phyloP scores from a whole-genome alignment of 2,329 filamentous ascomycete species.

The Chaetomiaceae sp. region DNA sequence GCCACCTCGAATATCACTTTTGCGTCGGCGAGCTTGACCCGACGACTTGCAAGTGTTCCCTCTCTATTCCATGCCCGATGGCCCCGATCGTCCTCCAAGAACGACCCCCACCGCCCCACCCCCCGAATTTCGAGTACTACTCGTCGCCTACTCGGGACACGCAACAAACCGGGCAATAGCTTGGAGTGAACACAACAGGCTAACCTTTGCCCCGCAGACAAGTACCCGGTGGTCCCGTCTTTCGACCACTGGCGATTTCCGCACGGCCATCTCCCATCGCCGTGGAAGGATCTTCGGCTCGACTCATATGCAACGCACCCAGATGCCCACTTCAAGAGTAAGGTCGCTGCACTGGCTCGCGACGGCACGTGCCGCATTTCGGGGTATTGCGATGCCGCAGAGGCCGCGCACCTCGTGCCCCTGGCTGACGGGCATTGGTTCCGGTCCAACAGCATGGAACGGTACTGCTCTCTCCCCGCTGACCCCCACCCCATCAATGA shows the following conservation, averaged over 20 bases:
- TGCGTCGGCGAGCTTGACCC: constrained; percentile 10
- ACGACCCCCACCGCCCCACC: too few species aligned
- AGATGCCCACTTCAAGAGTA: not conserved
- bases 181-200: not conserved
- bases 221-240: constrained; percentile 16
- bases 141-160: too few species aligned
- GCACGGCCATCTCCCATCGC: constrained; percentile 8
- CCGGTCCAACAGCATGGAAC: constrained; percentile 20
- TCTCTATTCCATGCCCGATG: too few species aligned
- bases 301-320: not conserved
- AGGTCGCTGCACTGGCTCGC: constrained; percentile 3
- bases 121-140: too few species aligned
- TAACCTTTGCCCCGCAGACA: constrained; percentile 6
- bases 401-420: constrained; percentile 15
- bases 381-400: constrained; percentile 5
- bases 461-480: constrained; percentile 26
- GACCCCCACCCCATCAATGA: not conserved
- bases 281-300: constrained; percentile 3
- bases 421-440: constrained; percentile 7
- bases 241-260: constrained; percentile 17
- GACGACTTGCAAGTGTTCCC: not conserved
- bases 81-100: too few species aligned
- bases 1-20: constrained; percentile 1
- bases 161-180: too few species aligned
- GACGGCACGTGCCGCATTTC: constrained; percentile 14